phyloP scores from a whole-genome alignment of 371 early-diverging fungal genomes.

The Mortierella sp. region DNA sequence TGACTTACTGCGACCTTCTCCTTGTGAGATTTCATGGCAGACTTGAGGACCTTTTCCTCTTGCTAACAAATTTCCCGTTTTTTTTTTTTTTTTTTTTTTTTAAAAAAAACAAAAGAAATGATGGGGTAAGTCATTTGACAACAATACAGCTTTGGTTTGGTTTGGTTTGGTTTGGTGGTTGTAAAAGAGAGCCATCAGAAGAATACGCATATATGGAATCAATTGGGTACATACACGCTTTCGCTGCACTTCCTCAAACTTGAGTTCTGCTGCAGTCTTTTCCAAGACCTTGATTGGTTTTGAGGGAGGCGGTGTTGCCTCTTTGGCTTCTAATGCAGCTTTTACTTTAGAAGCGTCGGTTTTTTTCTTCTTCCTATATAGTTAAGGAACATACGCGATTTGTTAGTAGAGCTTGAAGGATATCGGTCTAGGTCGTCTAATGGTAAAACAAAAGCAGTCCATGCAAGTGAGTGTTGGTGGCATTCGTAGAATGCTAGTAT shows the following conservation, averaged over 20 bases:
- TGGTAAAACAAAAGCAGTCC: neutral
- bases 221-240: slow-evolving; percentile 62
- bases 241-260: slow-evolving; percentile 70
- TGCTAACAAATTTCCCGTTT: slow-evolving; percentile 55
- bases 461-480: too few relatives aligned
- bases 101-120: too few relatives aligned
- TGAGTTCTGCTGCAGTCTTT: slow-evolving; percentile 73
- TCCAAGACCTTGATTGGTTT: slow-evolving; percentile 58
- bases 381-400: neutral
- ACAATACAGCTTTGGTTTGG: too few relatives aligned
- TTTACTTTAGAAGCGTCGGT: slow-evolving; percentile 64
- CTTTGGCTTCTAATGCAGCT: slow-evolving; percentile 59
- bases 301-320: slow-evolving; percentile 44
- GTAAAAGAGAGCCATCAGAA: too few relatives aligned
- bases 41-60: slow-evolving; percentile 71
- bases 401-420: too few relatives aligned
- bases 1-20: slow-evolving; percentile 66
- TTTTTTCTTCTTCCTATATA: slow-evolving; percentile 62
- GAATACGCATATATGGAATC: neutral
- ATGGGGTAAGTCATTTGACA: too few relatives aligned
- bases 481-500: neutral
- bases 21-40: slow-evolving; percentile 73
- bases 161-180: too few relatives aligned
- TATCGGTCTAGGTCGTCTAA: too few relatives aligned
- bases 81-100: too few relatives aligned